Base-by-base conservation (phyloP, 2,329 filamentous ascomycete species). In the Westerdykella sp. region DNA sequence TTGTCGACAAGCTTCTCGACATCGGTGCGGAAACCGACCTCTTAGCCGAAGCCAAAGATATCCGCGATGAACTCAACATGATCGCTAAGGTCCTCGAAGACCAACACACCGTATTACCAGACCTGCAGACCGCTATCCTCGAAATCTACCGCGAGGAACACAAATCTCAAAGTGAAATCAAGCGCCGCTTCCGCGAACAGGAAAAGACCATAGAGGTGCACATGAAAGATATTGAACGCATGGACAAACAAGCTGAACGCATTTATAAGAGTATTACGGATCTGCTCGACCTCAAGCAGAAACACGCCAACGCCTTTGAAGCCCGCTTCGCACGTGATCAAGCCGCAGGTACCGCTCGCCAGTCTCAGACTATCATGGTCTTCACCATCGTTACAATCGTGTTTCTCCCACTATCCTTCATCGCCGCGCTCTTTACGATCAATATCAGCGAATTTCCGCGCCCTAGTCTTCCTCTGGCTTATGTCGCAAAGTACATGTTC, bases 231-330 rank as follows among this genome's bases (percentile, higher is more conserved):
- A 71, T 83, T n/a, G 71, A 75, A 28, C 71, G 79, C 13, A 84
- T 84, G 80, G 76, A 81, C 54, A 73, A 75, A 40, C 80, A 82
- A 58, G 79, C 80, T 0, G 71, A 76, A 44, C 72, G 75, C 16
- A 77, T 83, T 47, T 82, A 83, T 55, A 66, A 73, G 35, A 76
- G 73, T 44, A 73, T 84, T 36, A 80, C 76, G 0, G 76, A 83
- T 50, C 66, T 84, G 5, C 73, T 85, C 0, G 81, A 84, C 49
- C 71, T 84, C 1, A 85, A 85, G 54, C 81, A 85, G 53, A 84
- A 84, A 59, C 80, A 84, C 45, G 80, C 79, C 49, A 84, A 84
- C 62, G 79, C 79, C 0, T 76, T 83, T 37, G 81, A 84, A 56
- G 81, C 80, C 1, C 75, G 80, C 2, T 83, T 77, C 41, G 74